Percentiles rank a stretch among this genome's conserved stretches.
Evolutionary conservation across 345 rosid genomes (phyloP).

Genomic region (Kernera saxatilis): DNA sequence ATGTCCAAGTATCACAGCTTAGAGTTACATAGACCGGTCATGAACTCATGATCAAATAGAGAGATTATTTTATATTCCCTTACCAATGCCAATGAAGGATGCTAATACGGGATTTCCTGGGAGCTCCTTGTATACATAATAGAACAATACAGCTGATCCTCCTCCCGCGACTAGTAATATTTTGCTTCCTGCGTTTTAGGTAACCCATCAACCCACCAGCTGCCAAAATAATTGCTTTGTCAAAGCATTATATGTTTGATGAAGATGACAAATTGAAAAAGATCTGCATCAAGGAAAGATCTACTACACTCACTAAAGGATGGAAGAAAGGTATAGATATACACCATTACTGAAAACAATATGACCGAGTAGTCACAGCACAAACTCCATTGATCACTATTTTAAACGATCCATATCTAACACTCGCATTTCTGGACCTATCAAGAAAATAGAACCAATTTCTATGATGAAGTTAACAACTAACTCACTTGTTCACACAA

Average conservation of each 20-base stretch:
- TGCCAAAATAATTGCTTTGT: conserved; percentile 22
- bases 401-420: too few species aligned
- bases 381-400: background rate
- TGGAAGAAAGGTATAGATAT: background rate
- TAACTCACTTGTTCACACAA: background rate
- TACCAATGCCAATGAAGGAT: conserved; percentile 80
- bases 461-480: background rate
- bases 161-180: conserved; percentile 80
- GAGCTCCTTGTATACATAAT: conserved; percentile 65
- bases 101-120: conserved; percentile 71
- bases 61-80: background rate
- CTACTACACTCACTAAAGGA: background rate
- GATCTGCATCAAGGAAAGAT: background rate
- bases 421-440: too few species aligned
- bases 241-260: too few species aligned
- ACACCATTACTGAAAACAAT: background rate
- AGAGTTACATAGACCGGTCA: too few species aligned
- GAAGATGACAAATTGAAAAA: too few species aligned
- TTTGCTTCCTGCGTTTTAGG: conserved; percentile 83
- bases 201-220: conserved; percentile 90
- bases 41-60: too few species aligned
- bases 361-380: background rate
- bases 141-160: conserved; percentile 55
- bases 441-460: too few species aligned
- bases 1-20: background rate